Evolutionary conservation across 257 asterid species (phyloP).

Genomic region (Solanum infundibuliforme): DNA sequence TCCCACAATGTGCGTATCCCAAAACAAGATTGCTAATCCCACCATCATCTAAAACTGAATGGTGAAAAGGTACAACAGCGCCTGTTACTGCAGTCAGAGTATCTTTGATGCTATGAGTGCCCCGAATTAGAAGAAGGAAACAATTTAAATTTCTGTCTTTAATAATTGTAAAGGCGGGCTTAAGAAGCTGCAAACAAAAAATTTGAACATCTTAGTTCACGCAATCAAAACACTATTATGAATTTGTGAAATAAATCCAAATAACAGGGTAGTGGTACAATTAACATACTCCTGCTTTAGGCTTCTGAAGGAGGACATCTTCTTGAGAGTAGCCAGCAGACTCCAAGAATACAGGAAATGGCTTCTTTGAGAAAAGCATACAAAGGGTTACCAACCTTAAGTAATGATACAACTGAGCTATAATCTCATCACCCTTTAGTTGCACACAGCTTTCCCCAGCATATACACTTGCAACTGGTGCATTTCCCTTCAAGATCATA

Average conservation of each 20-base stretch:
- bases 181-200: slow-evolving; percentile 51
- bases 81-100: slow-evolving; percentile 82
- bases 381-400: slow-evolving; percentile 61
- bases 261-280: not conserved
- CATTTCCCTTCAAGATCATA: slow-evolving; percentile 49
- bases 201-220: slow-evolving; percentile 3
- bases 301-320: slow-evolving; percentile 69
- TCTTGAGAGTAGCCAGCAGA: slow-evolving; percentile 47
- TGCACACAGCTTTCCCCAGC: slow-evolving; percentile 57
- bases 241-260: not conserved
- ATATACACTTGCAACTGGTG: slow-evolving; percentile 69
- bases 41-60: slow-evolving; percentile 68
- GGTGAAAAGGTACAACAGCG: slow-evolving; percentile 89
- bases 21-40: slow-evolving; percentile 63
- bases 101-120: slow-evolving; percentile 83
- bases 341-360: slow-evolving; percentile 63
- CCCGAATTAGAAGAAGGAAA: slow-evolving; percentile 77
- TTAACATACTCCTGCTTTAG: slow-evolving; percentile 70
- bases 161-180: slow-evolving; percentile 71
- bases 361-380: slow-evolving; percentile 68
- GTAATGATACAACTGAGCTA: slow-evolving; percentile 45
- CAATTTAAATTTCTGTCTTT: slow-evolving; percentile 57
- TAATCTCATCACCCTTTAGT: slow-evolving; percentile 53
- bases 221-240: not conserved
- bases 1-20: slow-evolving; percentile 88